Evolutionary conservation across 1,139 yeast species (phyloP), one percentile per base, ranked within the genome.

Genomic region (Yamadazyma sp.): DNA sequence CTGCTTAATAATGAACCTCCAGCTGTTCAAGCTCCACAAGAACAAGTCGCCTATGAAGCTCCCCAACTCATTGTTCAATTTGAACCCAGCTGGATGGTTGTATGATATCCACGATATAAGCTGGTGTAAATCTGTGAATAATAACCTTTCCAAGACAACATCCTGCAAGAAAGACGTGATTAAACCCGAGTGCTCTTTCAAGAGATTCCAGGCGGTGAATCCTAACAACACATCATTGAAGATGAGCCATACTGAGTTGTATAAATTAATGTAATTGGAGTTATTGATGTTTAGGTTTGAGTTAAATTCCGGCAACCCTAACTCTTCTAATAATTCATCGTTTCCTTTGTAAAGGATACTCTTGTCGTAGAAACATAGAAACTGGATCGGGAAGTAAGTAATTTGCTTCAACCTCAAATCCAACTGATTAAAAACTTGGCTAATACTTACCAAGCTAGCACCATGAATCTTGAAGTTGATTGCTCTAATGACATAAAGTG

Each of bases 1-100:
- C 31, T 50, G 51, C 23, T 42, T 29, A 14, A 57, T 35, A 3
- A 53, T 28, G 13, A 43, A 38, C 43, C 74, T 74, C 85, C 95
- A 87, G 48, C 84, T 77, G 38, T 76, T 78, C 32, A 90, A 72
- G 7, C 90, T 85, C 97, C 97, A 92, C 20, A 85, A 56, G 49
- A 86, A 85, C 36, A 94, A 64, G 41, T 89, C 96, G 17, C 96
- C 96, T 57, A 90, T 73, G 53, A 94, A 94, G 20, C 71, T 73
- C 0, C 97, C 90, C 25, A 94, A 68, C 53, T 89, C 97, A 40
- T 80, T 82, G 59, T 94, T 94, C 41, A 94, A 73, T 55, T 94
- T 94, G 53, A 94, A 81, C 2, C 98, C 98, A 8, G 95, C 96
- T 0, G 98, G 98, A 56, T 92, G 86, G 47, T 65, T 46, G 12